Evolutionary conservation across 305 asterid genomes (phyloP).

Genomic region (Fraxinus angustifolia): DNA sequence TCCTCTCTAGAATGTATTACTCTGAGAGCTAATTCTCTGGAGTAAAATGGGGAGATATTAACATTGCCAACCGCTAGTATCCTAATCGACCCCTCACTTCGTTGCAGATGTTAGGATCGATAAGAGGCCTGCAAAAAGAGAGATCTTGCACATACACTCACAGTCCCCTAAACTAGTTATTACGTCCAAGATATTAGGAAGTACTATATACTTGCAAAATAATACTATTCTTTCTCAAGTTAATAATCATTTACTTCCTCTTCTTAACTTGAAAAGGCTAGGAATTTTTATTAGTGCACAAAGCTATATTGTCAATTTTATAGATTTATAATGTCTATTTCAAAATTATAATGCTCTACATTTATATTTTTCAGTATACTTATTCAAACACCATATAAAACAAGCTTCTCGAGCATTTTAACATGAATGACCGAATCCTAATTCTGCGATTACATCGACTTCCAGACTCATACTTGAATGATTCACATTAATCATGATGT

Average conservation of each 20-base stretch:
- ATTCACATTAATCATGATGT: not conserved
- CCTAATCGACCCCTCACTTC: not conserved
- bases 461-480: not conserved
- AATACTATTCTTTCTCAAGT: too few relatives aligned
- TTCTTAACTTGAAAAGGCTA: not conserved
- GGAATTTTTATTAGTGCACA: not conserved
- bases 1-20: not conserved
- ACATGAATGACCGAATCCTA: not conserved
- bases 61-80: not conserved
- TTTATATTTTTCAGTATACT: not conserved
- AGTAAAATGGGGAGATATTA: not conserved
- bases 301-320: not conserved
- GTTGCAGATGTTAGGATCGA: not conserved
- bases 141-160: too few relatives aligned
- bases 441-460: not conserved
- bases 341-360: not conserved
- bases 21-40: not conserved
- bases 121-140: too few relatives aligned
- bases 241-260: not conserved
- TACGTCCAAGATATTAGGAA: too few relatives aligned
- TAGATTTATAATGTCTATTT: not conserved
- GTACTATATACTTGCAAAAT: too few relatives aligned
- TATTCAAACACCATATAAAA: not conserved
- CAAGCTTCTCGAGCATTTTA: not conserved
- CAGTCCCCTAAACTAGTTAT: too few relatives aligned